phyloP scores from a whole-genome alignment of 257 asterid species.

The Ilex aquifolium region DNA sequence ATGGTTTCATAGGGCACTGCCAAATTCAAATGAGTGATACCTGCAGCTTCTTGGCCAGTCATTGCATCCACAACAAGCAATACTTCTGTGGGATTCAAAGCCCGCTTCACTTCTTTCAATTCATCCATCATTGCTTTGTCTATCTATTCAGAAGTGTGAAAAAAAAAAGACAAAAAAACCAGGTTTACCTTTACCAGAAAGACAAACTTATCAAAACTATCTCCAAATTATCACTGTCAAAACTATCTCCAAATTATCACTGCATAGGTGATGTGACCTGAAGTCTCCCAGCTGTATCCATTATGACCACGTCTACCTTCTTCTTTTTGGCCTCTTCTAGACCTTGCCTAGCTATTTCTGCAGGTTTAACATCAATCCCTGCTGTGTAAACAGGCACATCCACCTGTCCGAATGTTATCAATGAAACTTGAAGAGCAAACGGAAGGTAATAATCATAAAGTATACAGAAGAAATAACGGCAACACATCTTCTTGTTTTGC shows the following conservation, averaged over 20 bases:
- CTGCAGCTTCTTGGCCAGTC: slow-evolving; percentile 99
- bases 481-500: too few relatives aligned
- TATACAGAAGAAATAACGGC: too few relatives aligned
- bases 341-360: slow-evolving; percentile 89
- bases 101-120: slow-evolving; percentile 81
- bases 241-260: slow-evolving; percentile 10
- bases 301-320: slow-evolving; percentile 85
- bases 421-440: slow-evolving; percentile 3
- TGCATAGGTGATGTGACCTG: slow-evolving; percentile 50
- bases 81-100: slow-evolving; percentile 82
- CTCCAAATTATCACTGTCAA: slow-evolving; percentile 12
- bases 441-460: too few relatives aligned
- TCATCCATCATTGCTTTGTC: slow-evolving; percentile 96
- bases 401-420: slow-evolving; percentile 53
- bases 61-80: slow-evolving; percentile 98
- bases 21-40: slow-evolving; percentile 20
- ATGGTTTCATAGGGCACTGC: too few relatives aligned
- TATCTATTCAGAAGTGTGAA: slow-evolving; percentile 43
- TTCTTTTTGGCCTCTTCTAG: slow-evolving; percentile 75
- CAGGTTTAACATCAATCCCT: slow-evolving; percentile 85
- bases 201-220: not conserved
- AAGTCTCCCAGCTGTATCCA: slow-evolving; percentile 99
- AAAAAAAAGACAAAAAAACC: slow-evolving; percentile 1
- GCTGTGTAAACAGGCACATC: slow-evolving; percentile 92
- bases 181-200: slow-evolving; percentile 7